Percentiles rank a stretch among this genome's conserved stretches.
phyloP scores from a whole-genome alignment of 2,329 filamentous ascomycete genomes.

The Colletotrichum spaethianum region DNA sequence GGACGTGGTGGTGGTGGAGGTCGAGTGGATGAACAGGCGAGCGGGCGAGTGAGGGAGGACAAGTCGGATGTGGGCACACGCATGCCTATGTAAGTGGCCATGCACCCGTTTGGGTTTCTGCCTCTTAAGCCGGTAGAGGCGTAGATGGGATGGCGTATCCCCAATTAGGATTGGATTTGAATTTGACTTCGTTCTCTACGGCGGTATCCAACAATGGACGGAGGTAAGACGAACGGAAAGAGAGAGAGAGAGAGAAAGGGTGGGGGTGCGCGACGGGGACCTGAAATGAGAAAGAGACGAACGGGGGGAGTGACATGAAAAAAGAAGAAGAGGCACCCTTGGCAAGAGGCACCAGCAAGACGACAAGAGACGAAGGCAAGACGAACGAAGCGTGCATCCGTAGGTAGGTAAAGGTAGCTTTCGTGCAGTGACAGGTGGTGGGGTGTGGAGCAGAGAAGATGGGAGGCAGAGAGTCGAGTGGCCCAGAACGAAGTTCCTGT shows the following conservation, averaged over 20 bases:
- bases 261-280: neutral
- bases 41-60: neutral
- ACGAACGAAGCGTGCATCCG: neutral
- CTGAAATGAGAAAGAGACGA: constrained; percentile 9
- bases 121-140: neutral
- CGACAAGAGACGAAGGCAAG: neutral
- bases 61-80: constrained; percentile 17
- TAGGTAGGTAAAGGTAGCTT: neutral
- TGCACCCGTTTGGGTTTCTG: neutral
- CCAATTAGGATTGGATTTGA: constrained; percentile 3
- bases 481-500: constrained; percentile 3
- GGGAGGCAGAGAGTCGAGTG: neutral
- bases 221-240: neutral
- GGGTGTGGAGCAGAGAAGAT: constrained; percentile 5
- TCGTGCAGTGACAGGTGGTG: neutral
- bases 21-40: constrained; percentile 13
- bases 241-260: neutral
- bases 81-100: constrained; percentile 32
- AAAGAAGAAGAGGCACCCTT: neutral
- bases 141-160: neutral
- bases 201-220: constrained; percentile 26
- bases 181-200: constrained; percentile 11
- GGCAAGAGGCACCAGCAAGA: neutral
- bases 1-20: neutral
- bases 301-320: neutral